A percentile compares a stretch with the other conserved stretches of the same genome.
Conservation (phyloP, 2,329 filamentous ascomycete genomes). For the Stenocarpella maydis region DNA sequence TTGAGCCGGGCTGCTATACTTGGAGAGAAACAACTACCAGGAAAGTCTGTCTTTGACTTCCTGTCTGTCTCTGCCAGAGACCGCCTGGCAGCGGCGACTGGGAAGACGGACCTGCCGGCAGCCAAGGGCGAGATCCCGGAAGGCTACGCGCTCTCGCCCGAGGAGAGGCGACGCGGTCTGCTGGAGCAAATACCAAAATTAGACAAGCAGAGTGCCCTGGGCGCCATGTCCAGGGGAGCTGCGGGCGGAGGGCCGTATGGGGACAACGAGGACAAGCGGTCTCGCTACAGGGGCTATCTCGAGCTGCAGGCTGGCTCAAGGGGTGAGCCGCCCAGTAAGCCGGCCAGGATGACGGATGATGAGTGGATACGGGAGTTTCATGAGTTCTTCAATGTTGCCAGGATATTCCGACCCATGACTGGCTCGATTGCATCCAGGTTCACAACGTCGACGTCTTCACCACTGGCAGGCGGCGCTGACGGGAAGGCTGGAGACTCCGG, state of each 20-base stretch:
- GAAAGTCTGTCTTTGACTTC: conserved; percentile 96
- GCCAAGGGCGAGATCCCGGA: conserved; percentile 78
- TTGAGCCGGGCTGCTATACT: conserved; percentile 80
- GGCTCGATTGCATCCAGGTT: conserved; percentile 94
- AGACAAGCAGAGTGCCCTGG: conserved; percentile 72
- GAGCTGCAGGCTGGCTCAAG: conserved; percentile 78
- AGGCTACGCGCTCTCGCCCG: conserved; percentile 69
- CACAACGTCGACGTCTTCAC: conserved; percentile 65
- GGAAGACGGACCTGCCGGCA: conserved; percentile 78
- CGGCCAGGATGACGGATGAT: conserved; percentile 59
- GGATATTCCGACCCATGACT: conserved; percentile 89
- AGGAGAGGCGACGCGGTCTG: conserved; percentile 66
- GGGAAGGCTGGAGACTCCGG: conserved; percentile 38
- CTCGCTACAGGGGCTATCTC: conserved; percentile 83
- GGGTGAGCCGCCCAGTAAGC: conserved; percentile 43
- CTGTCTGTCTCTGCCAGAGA: conserved; percentile 81
- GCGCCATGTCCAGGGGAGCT: conserved; percentile 71
- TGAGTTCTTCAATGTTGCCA: conserved; percentile 73
- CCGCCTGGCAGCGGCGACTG: conserved; percentile 77
- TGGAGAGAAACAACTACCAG: conserved; percentile 81
- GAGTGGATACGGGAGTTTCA: conserved; percentile 83
- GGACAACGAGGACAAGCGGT: conserved; percentile 80
- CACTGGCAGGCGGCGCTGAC: conserved; percentile 41
- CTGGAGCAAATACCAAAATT: conserved; percentile 68
- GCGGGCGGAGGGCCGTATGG: conserved; percentile 81